Evolutionary conservation across 2,329 filamentous ascomycete species (phyloP).

Genomic region (Apiospora pterosperma): DNA sequence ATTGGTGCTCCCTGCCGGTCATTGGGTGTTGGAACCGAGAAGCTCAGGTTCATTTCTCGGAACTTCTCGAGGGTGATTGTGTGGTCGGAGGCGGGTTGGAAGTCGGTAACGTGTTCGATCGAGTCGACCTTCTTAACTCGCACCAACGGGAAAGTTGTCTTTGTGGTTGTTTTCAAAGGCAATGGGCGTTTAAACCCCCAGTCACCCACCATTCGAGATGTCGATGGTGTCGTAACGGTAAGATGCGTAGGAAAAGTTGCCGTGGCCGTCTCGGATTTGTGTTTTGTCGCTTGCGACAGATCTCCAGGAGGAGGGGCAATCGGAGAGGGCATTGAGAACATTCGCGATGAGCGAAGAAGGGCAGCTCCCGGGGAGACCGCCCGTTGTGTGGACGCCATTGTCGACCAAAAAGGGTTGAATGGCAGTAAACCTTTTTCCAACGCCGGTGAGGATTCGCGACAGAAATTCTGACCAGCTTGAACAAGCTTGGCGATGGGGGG

Average conservation of each 20-base stretch:
- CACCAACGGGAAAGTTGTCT: conserved; percentile 70
- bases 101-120: conserved; percentile 85
- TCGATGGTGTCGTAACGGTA: conserved; percentile 72
- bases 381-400: conserved; percentile 13
- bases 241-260: conserved; percentile 77
- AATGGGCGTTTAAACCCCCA: conserved; percentile 90
- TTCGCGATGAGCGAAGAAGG: conserved; percentile 79
- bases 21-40: conserved; percentile 49
- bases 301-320: conserved; percentile 59
- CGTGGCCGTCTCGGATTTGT: conserved; percentile 67
- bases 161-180: conserved; percentile 70
- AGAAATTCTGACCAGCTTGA: background rate
- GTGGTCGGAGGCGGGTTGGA: conserved; percentile 78
- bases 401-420: background rate
- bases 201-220: conserved; percentile 74
- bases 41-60: conserved; percentile 73
- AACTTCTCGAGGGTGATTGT: conserved; percentile 79
- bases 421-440: background rate
- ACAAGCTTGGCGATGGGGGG: background rate
- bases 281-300: conserved; percentile 43
- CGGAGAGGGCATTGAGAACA: conserved; percentile 82
- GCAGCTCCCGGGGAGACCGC: conserved; percentile 58
- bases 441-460: background rate
- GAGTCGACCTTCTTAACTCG: conserved; percentile 78
- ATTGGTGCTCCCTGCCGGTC: conserved; percentile 20